phyloP scores from a whole-genome alignment of 805 yeast genomes.

The Candida boidinii region DNA sequence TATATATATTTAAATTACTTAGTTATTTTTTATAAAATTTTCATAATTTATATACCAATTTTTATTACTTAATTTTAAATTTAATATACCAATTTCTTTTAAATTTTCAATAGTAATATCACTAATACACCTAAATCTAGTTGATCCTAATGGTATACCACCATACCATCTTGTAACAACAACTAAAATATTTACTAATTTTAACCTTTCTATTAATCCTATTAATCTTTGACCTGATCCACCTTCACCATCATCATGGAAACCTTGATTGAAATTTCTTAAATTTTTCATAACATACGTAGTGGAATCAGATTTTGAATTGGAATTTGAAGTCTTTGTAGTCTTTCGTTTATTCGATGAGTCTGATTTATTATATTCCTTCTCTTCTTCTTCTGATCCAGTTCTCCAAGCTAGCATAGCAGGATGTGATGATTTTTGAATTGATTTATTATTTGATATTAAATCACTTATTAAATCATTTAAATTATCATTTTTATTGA shows the following conservation, averaged over 20 bases:
- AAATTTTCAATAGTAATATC: constrained; percentile 47
- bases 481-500: constrained; percentile 34
- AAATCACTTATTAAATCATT: constrained; percentile 33
- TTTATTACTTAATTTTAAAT: too few species aligned
- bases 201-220: constrained; percentile 40
- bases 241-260: constrained; percentile 62
- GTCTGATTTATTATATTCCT: too few species aligned
- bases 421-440: constrained; percentile 60
- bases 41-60: too few species aligned
- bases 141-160: constrained; percentile 65
- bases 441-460: constrained; percentile 33
- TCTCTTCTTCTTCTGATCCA: constrained; percentile 23
- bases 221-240: constrained; percentile 63
- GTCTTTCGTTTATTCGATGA: too few species aligned
- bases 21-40: too few species aligned
- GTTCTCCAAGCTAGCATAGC: constrained; percentile 71
- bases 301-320: neutral
- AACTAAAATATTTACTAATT: constrained; percentile 46
- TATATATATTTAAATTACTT: too few species aligned
- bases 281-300: constrained; percentile 10
- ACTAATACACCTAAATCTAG: constrained; percentile 61
- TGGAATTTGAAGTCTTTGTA: neutral
- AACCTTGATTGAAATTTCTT: constrained; percentile 42
- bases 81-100: constrained; percentile 25
- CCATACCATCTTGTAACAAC: constrained; percentile 81